Percentiles rank a stretch among this genome's conserved stretches.
Evolutionary conservation across 108 stramenopile genomes (phyloP).

Genomic region (Epithemia pelagica): DNA sequence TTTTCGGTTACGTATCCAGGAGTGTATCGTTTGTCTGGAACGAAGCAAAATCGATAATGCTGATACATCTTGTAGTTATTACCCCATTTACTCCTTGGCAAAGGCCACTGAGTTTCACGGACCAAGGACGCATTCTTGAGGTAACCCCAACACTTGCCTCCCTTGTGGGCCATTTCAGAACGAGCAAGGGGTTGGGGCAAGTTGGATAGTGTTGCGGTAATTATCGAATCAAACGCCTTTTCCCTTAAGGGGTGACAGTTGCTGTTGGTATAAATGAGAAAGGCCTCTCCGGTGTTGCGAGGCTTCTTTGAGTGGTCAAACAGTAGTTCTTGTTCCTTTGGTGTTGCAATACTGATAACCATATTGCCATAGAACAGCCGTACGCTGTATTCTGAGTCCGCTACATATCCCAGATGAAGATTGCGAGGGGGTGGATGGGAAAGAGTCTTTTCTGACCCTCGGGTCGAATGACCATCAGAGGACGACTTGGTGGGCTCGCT

Average conservation of each 20-base stretch:
- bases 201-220: too few relatives aligned
- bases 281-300: neutral
- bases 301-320: neutral
- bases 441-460: too few relatives aligned
- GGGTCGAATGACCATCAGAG: too few relatives aligned
- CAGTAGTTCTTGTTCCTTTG: neutral
- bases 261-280: neutral
- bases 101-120: neutral
- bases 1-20: conserved; percentile 60
- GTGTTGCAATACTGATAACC: neutral
- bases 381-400: neutral
- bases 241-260: neutral
- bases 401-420: neutral
- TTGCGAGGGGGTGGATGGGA: neutral
- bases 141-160: neutral
- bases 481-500: too few relatives aligned
- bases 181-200: too few relatives aligned
- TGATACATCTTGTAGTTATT: neutral
- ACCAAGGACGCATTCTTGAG: neutral
- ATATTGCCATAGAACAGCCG: neutral
- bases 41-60: conserved; percentile 34
- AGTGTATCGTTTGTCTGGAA: conserved; percentile 42
- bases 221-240: neutral
- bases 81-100: neutral
- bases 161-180: too few relatives aligned